phyloP scores from a whole-genome alignment of 75 land plant genomes.

The Adiantum capillusveneris region DNA sequence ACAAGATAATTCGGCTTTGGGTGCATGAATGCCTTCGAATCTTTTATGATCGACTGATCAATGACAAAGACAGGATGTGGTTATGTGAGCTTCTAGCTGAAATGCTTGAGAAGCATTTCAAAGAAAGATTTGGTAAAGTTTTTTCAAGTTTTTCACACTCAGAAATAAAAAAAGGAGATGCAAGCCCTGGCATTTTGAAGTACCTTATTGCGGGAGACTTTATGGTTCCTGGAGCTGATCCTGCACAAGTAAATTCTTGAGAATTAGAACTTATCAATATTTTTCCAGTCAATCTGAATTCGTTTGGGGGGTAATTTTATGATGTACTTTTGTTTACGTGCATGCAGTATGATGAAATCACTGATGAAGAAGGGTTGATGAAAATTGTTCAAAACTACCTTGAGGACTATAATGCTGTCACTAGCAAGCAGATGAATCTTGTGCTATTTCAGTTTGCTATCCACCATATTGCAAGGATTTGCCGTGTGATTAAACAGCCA shows the following conservation, averaged over 20 bases:
- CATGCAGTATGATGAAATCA: slow-evolving; percentile 26
- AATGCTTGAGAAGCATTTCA: slow-evolving; percentile 30
- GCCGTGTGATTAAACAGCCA: slow-evolving; percentile 29
- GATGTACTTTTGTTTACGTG: background rate
- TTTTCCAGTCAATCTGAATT: background rate
- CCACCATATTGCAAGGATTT: slow-evolving; percentile 23
- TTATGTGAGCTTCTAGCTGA: slow-evolving; percentile 27
- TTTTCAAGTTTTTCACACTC: slow-evolving; percentile 28
- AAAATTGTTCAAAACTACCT: slow-evolving; percentile 18
- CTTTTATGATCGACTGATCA: slow-evolving; percentile 29
- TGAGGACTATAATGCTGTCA: slow-evolving; percentile 25
- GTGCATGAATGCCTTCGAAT: slow-evolving; percentile 24
- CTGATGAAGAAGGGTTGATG: slow-evolving; percentile 23
- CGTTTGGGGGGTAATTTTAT: background rate
- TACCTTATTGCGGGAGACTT: slow-evolving; percentile 36
- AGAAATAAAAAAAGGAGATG: slow-evolving; percentile 27
- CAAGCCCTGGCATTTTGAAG: slow-evolving; percentile 20
- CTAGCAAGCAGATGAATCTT: slow-evolving; percentile 23
- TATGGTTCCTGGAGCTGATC: slow-evolving; percentile 40
- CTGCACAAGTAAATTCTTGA: slow-evolving; percentile 14
- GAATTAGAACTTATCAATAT: no score
- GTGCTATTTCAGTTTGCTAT: slow-evolving; percentile 28
- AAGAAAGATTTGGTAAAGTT: slow-evolving; percentile 34
- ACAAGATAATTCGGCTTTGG: slow-evolving; percentile 25
- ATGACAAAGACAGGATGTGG: slow-evolving; percentile 23